phyloP scores from a whole-genome alignment of 352 stramenopile genomes.

The Globisporangium ultimum region DNA sequence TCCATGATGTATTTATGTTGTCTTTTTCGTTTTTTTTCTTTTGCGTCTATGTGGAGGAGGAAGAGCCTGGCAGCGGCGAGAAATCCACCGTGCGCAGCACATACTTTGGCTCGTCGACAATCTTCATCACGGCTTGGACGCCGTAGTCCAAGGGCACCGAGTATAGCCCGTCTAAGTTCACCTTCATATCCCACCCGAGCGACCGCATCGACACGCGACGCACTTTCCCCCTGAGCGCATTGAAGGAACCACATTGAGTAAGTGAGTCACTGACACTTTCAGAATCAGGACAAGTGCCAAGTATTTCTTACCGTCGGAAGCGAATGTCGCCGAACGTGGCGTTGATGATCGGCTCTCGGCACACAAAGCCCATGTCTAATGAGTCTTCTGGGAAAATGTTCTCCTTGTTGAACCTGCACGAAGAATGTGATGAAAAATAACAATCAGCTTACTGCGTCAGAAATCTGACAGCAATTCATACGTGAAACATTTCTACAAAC shows the following conservation, averaged over 20 bases:
- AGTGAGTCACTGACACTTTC: not conserved
- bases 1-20: too few species aligned
- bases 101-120: constrained; percentile 84
- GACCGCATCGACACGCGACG: constrained; percentile 85
- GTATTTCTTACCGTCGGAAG: constrained; percentile 58
- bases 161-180: constrained; percentile 86
- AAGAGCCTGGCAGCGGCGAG: constrained; percentile 12
- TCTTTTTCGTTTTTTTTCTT: not conserved
- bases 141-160: constrained; percentile 86
- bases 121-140: constrained; percentile 90
- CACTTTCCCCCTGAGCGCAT: constrained; percentile 55
- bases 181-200: constrained; percentile 88
- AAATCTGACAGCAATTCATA: not conserved
- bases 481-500: constrained; percentile 8
- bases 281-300: not conserved
- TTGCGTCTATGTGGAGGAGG: constrained; percentile 2
- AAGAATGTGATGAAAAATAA: not conserved
- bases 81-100: constrained; percentile 84
- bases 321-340: constrained; percentile 87
- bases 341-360: constrained; percentile 88
- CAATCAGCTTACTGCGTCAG: not conserved
- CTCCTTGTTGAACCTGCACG: constrained; percentile 76
- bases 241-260: not conserved
- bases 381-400: constrained; percentile 83
- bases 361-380: constrained; percentile 84